A percentile compares a stretch with the other conserved stretches of the same genome.
These are phyloP conservation scores for Oenanthe sinensis DNA, from an alignment of 129 eudicot genomes.

Conservation along the genomic window DNA sequence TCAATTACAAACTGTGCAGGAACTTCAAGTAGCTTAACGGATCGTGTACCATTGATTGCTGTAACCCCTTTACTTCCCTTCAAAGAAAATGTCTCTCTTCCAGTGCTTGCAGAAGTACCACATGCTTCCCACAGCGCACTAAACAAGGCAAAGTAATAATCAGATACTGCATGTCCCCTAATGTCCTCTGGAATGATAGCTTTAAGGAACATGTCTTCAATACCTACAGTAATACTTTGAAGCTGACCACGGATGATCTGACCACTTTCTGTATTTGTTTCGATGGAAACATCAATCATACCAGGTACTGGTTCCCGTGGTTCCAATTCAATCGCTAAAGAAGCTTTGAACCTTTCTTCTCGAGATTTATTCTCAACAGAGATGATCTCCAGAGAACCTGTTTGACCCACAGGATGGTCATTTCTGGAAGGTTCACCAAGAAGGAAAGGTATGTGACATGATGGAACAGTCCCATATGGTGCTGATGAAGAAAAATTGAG, in stretches of 20 bases:
- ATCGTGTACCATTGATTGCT: constrained; percentile 76
- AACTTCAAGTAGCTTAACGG: constrained; percentile 85
- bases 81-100: constrained; percentile 65
- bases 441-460: constrained; percentile 74
- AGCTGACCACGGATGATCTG: constrained; percentile 70
- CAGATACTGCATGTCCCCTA: constrained; percentile 29
- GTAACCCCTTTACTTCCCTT: constrained; percentile 84
- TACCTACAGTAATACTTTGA: constrained; percentile 62
- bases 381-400: constrained; percentile 47
- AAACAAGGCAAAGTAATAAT: constrained; percentile 50
- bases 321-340: constrained; percentile 60
- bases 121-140: constrained; percentile 94
- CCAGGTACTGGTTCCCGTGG: constrained; percentile 94
- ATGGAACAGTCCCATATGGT: constrained; percentile 62
- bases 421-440: constrained; percentile 52
- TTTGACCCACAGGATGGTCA: constrained; percentile 24
- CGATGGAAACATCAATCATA: constrained; percentile 60
- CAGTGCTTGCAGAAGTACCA: constrained; percentile 74
- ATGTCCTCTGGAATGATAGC: constrained; percentile 59
- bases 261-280: constrained; percentile 79
- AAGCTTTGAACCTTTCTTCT: constrained; percentile 43
- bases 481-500: constrained; percentile 82
- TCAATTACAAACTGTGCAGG: constrained; percentile 45
- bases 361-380: constrained; percentile 39
- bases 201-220: constrained; percentile 93